These are phyloP conservation scores for Larix kaempferi DNA, from an alignment of 75 land plant species.

Conservation along the genomic window DNA sequence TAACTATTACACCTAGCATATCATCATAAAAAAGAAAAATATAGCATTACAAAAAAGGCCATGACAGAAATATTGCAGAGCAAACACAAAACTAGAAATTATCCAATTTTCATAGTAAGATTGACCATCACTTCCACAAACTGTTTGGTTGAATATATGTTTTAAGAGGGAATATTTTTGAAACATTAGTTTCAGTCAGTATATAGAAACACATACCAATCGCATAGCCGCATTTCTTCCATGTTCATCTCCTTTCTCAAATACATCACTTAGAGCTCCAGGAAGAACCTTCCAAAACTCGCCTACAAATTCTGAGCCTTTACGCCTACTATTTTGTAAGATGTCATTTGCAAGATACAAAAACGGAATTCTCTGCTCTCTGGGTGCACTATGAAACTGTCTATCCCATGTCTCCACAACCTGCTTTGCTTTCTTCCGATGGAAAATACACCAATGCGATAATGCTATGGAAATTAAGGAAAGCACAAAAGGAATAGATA, in stretches of 20 bases:
- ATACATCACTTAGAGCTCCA: constrained; percentile 67
- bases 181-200: no score
- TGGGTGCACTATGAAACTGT: constrained; percentile 60
- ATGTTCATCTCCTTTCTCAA: constrained; percentile 66
- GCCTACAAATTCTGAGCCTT: constrained; percentile 87
- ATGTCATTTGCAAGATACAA: constrained; percentile 96
- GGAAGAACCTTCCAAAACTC: constrained; percentile 98
- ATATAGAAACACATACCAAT: constrained; percentile 36
- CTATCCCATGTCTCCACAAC: constrained; percentile 91
- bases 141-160: no score
- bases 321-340: constrained; percentile 89
- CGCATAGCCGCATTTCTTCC: constrained; percentile 70
- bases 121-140: no score
- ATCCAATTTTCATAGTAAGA: no score
- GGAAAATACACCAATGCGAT: constrained; percentile 98
- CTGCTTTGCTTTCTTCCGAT: constrained; percentile 77
- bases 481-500: not conserved
- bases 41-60: no score
- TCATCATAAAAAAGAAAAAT: no score
- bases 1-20: no score
- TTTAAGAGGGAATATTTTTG: no score
- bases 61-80: no score
- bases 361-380: constrained; percentile 81
- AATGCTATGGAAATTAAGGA: constrained; percentile 49
- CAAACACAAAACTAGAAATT: no score